Conservation (phyloP, 306 rosid species). For the Pyrus pyrifolia region DNA sequence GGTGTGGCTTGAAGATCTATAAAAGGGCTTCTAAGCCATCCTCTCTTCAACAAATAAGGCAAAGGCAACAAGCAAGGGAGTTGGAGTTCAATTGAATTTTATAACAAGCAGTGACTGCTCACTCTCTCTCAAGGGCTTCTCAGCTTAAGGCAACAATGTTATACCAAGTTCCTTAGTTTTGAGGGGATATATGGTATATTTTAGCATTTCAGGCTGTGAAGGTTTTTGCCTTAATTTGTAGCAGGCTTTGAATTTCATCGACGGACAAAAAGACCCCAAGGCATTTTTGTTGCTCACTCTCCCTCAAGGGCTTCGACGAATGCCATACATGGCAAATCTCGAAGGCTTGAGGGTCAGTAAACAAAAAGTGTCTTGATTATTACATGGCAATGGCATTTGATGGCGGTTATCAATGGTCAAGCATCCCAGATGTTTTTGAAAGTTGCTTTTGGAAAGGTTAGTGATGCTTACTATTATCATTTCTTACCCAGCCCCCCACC, state of each 20-base stretch:
- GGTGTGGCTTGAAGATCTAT: conserved; percentile 9
- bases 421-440: background rate
- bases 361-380: background rate
- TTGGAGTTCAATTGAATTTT: background rate
- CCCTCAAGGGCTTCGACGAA: conserved; percentile 17
- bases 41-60: conserved; percentile 10
- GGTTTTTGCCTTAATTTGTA: background rate
- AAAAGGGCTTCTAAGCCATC: conserved; percentile 18
- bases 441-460: background rate
- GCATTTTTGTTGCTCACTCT: conserved; percentile 7
- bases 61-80: background rate
- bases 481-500: background rate
- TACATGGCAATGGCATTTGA: background rate
- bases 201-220: background rate
- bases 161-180: background rate
- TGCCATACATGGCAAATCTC: background rate
- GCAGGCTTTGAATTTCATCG: background rate
- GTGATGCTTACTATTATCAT: background rate
- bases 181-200: background rate
- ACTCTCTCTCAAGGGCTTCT: background rate
- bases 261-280: background rate
- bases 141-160: background rate
- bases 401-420: background rate
- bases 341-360: background rate
- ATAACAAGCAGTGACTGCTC: conserved; percentile 1